Conservation (phyloP, 2,329 filamentous ascomycete species). For the Diplodia seriata region DNA sequence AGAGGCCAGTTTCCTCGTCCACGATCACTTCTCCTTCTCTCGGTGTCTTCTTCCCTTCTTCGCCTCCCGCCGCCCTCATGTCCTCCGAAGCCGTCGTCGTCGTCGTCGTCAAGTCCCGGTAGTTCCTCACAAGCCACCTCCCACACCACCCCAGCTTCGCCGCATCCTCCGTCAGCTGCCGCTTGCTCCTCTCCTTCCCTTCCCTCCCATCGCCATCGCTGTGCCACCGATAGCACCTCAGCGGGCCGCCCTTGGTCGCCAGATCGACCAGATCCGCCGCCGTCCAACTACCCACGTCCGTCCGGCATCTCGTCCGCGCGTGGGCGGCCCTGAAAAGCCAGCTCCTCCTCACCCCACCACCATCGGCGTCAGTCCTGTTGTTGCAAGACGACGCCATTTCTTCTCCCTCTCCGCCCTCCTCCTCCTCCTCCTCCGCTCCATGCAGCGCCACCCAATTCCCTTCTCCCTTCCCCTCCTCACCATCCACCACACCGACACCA, state of each 20-base stretch:
- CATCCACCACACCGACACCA: background rate
- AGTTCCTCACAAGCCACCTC: background rate
- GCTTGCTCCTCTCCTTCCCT: background rate
- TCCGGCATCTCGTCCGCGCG: background rate
- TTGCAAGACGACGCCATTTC: background rate
- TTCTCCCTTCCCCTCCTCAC: background rate
- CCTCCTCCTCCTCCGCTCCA: background rate
- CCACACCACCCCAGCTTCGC: slow-evolving; percentile 6
- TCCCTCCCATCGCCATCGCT: background rate
- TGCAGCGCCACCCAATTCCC: background rate
- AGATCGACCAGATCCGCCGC: slow-evolving; percentile 11
- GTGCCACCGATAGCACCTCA: slow-evolving; percentile 23
- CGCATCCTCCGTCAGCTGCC: slow-evolving; percentile 2
- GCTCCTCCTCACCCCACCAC: background rate
- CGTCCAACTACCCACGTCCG: background rate
- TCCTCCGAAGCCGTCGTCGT: background rate
- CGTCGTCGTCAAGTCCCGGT: no score
- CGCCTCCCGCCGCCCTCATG: background rate
- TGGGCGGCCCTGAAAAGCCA: background rate
- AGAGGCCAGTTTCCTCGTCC: slow-evolving; percentile 4
- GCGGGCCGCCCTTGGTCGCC: slow-evolving; percentile 9
- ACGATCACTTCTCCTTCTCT: background rate
- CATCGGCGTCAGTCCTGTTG: background rate
- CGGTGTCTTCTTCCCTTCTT: background rate
- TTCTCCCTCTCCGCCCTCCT: background rate